phyloP scores from a whole-genome alignment of 2,329 filamentous ascomycete genomes.

The Claviceps sp. region DNA sequence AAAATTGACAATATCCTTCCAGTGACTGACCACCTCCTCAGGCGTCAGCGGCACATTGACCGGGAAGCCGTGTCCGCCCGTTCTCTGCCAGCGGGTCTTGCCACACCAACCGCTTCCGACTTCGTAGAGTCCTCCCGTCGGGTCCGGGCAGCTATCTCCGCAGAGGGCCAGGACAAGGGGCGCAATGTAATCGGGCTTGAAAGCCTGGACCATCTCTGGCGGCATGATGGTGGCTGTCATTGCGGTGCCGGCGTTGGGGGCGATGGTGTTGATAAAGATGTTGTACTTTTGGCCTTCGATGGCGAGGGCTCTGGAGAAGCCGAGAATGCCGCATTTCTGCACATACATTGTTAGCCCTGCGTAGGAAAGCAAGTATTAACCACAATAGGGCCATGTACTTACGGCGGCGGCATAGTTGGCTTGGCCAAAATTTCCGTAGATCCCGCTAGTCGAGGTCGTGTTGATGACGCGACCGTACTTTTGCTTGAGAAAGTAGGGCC shows the following conservation, averaged over 20 bases:
- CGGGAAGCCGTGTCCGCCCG: constrained; percentile 81
- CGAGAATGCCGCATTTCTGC: constrained; percentile 82
- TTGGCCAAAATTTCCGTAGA: constrained; percentile 98
- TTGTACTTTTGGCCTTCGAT: constrained; percentile 94
- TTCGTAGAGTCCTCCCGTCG: constrained; percentile 83
- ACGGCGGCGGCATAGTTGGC: constrained; percentile 90
- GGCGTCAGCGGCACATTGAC: constrained; percentile 71
- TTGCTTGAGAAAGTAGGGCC: constrained; percentile 95
- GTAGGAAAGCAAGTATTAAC: too few species aligned
- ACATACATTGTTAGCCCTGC: too few species aligned
- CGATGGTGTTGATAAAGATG: constrained; percentile 96
- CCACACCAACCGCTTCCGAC: constrained; percentile 90
- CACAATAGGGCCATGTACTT: constrained; percentile 24
- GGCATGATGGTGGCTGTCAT: constrained; percentile 93
- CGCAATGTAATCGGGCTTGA: constrained; percentile 98
- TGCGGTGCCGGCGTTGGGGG: constrained; percentile 88
- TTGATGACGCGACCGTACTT: constrained; percentile 97
- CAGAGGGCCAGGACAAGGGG: constrained; percentile 76
- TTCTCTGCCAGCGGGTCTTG: constrained; percentile 87
- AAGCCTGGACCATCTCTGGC: constrained; percentile 94
- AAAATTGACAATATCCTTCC: constrained; percentile 72
- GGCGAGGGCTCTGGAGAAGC: constrained; percentile 85
- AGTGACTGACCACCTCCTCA: constrained; percentile 66
- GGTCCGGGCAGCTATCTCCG: constrained; percentile 75
- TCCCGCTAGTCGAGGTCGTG: constrained; percentile 91